These are phyloP conservation scores for Coemansia sp. DNA, from an alignment of 192 early-diverging fungal species.

Conservation along the genomic window DNA sequence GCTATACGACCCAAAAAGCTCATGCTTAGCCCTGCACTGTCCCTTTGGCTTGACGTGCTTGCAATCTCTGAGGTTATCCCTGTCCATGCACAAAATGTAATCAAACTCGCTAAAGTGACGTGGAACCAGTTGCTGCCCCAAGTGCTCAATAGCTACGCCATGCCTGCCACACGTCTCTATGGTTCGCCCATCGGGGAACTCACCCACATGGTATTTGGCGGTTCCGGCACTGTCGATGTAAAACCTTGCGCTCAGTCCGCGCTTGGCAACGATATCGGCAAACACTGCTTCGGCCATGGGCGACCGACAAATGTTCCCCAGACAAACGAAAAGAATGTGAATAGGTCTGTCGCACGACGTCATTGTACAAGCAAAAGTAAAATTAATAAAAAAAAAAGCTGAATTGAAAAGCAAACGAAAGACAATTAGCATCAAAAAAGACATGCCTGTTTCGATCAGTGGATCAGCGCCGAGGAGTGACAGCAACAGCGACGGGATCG, in stretches of 20 bases:
- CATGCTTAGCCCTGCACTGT: conserved; percentile 22
- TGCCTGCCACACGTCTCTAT: conserved; percentile 64
- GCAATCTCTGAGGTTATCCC: conserved; percentile 67
- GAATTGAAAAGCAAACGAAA: not conserved
- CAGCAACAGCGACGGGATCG: conserved; percentile 8
- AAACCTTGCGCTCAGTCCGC: conserved; percentile 57
- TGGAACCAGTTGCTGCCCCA: conserved; percentile 62
- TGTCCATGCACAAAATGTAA: conserved; percentile 92
- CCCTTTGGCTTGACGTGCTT: conserved; percentile 44
- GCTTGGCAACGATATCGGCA: conserved; percentile 61
- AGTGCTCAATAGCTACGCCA: conserved; percentile 71
- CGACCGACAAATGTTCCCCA: conserved; percentile 85
- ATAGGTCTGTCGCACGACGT: conserved; percentile 1
- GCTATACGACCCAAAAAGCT: conserved; percentile 47
- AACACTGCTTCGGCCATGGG: conserved; percentile 98
- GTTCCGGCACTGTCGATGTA: conserved; percentile 86
- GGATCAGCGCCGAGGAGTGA: not conserved
- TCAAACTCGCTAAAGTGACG: conserved; percentile 73
- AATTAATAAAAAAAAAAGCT: not conserved
- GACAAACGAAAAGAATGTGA: conserved; percentile 58
- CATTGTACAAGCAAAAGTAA: conserved; percentile 1
- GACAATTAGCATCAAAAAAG: too few relatives aligned
- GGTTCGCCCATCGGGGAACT: conserved; percentile 69
- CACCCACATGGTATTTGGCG: conserved; percentile 52
- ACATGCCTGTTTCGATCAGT: not conserved